Conservation (phyloP, 768 basidiomycete species). For the Phlebiopsis flavidoalba region DNA sequence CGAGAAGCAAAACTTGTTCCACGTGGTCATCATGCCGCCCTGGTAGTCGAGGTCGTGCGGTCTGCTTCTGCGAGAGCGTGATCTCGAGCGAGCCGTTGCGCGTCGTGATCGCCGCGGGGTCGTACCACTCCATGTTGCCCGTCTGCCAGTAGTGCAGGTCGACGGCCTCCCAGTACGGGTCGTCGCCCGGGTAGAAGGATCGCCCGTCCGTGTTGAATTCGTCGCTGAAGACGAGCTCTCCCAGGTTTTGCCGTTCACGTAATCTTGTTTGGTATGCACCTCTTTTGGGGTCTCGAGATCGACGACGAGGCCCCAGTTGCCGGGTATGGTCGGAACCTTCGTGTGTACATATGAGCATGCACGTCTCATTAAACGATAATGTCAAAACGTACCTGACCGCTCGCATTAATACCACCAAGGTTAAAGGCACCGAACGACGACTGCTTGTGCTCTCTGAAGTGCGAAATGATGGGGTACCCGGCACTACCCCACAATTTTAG, state of each 20-base stretch:
- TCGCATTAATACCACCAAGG: constrained; percentile 41
- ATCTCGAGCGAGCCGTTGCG: constrained; percentile 69
- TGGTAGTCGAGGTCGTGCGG: constrained; percentile 69
- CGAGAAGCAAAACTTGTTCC: constrained; percentile 95
- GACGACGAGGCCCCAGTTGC: constrained; percentile 49
- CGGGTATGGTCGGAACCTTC: constrained; percentile 28
- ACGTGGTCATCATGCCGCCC: constrained; percentile 58
- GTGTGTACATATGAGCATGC: constrained; percentile 24
- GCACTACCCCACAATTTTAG: constrained; percentile 18
- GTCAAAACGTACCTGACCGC: constrained; percentile 34
- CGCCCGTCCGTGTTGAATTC: constrained; percentile 81
- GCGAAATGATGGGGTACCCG: constrained; percentile 31
- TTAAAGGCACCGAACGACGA: constrained; percentile 34
- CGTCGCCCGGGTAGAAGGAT: constrained; percentile 78
- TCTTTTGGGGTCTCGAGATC: constrained; percentile 68
- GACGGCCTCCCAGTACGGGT: constrained; percentile 85
- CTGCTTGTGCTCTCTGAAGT: constrained; percentile 16
- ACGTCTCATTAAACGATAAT: constrained; percentile 33
- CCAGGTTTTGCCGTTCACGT: constrained; percentile 43
- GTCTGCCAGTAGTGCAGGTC: constrained; percentile 71
- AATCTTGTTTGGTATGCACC: constrained; percentile 48
- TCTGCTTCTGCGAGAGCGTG: constrained; percentile 59
- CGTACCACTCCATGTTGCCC: constrained; percentile 67
- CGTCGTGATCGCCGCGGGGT: constrained; percentile 77
- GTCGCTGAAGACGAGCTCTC: constrained; percentile 80